Percentiles rank a stretch among this genome's conserved stretches.
Conservation (phyloP, 1,284 basidiomycete genomes). For the Xerocomus amazonicus region DNA sequence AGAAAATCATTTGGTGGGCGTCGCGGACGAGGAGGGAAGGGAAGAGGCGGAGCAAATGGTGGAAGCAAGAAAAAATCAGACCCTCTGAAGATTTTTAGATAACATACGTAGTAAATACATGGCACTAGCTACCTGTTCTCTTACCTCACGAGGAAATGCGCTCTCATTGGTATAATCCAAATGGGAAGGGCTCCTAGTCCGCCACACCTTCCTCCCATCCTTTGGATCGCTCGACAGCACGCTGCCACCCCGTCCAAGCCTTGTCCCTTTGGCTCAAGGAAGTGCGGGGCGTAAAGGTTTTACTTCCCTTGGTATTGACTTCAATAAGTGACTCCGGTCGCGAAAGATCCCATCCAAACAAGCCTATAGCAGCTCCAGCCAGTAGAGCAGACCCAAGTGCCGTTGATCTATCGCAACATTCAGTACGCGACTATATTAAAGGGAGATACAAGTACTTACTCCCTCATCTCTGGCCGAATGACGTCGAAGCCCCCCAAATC, state of each 20-base stretch:
- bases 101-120: conserved; percentile 18
- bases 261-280: conserved; percentile 53
- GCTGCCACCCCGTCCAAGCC: conserved; percentile 78
- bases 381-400: conserved; percentile 95
- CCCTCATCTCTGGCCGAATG: conserved; percentile 92
- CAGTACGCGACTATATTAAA: conserved; percentile 1
- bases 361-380: conserved; percentile 84
- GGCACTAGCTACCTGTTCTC: neutral
- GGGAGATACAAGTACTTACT: conserved; percentile 52
- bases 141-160: neutral
- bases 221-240: conserved; percentile 76
- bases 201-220: conserved; percentile 72
- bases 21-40: conserved; percentile 50
- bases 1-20: conserved; percentile 50
- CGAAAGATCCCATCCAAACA: conserved; percentile 94
- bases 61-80: conserved; percentile 63
- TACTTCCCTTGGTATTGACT: conserved; percentile 85
- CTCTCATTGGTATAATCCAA: neutral
- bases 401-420: conserved; percentile 64
- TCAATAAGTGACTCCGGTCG: conserved; percentile 83
- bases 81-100: conserved; percentile 72
- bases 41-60: conserved; percentile 37
- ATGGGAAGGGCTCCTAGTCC: conserved; percentile 21
- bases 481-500: conserved; percentile 93
- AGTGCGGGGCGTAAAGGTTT: conserved; percentile 65